These are phyloP conservation scores for Aspergillus brasiliensis DNA, from an alignment of 2,329 filamentous ascomycete genomes.

Conservation along the genomic window DNA sequence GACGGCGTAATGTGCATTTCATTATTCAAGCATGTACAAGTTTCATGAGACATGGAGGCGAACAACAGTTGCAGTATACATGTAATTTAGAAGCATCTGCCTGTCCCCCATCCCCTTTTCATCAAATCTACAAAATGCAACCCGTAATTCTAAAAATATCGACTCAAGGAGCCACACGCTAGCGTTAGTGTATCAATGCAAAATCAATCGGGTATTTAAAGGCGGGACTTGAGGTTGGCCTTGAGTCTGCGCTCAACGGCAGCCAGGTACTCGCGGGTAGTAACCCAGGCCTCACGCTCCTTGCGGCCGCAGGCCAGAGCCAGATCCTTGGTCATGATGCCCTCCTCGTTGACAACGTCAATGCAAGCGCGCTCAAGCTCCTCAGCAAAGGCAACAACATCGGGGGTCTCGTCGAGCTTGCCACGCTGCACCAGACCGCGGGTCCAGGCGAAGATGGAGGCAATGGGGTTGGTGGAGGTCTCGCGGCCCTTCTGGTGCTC, in stretches of 20 bases:
- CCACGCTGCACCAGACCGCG: conserved; percentile 91
- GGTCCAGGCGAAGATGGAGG: conserved; percentile 99
- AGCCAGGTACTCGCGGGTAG: conserved; percentile 85
- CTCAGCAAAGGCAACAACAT: conserved; percentile 88
- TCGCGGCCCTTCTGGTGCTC: conserved; percentile 98
- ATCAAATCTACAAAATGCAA: neutral
- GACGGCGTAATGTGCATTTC: neutral
- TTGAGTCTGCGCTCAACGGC: conserved; percentile 91
- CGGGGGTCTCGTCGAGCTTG: conserved; percentile 88
- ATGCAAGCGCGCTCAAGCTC: conserved; percentile 89
- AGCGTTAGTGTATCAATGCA: conserved; percentile 20
- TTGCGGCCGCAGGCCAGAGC: conserved; percentile 93
- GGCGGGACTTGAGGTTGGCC: conserved; percentile 58
- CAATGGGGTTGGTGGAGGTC: conserved; percentile 98
- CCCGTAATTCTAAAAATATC: conserved; percentile 11
- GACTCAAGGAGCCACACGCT: conserved; percentile 14
- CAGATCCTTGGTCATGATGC: conserved; percentile 99
- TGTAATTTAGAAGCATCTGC: too few relatives aligned
- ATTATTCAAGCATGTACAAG: too few relatives aligned
- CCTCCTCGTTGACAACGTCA: conserved; percentile 89
- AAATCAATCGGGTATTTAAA: conserved; percentile 29
- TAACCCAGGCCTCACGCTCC: conserved; percentile 81
- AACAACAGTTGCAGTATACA: too few relatives aligned
- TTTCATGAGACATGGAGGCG: too few relatives aligned
- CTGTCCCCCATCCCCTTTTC: too few relatives aligned